Percentiles rank a stretch among this genome's conserved stretches.
Conservation (phyloP, 139 green algal species). For the Coccomyxa sp. region DNA sequence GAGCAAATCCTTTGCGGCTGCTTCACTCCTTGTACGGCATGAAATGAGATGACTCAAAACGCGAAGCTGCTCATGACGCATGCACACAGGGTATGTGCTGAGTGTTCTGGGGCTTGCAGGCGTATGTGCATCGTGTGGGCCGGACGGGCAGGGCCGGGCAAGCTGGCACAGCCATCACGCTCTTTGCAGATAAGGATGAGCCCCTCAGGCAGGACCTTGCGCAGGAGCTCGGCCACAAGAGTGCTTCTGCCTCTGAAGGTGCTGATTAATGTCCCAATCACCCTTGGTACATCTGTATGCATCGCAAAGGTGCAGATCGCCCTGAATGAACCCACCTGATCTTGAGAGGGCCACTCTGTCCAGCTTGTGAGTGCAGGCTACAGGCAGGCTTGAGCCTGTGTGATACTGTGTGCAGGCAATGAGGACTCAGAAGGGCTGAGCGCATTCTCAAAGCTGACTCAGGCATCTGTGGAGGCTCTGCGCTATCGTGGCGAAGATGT, state of each 20-base stretch:
- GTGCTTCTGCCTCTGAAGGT: neutral
- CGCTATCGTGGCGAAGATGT: slow-evolving; percentile 85
- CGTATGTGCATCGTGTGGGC: slow-evolving; percentile 88
- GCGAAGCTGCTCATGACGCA: too few species aligned
- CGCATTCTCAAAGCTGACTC: slow-evolving; percentile 47
- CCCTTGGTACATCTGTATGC: too few species aligned
- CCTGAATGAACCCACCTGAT: too few species aligned
- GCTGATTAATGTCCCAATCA: too few species aligned
- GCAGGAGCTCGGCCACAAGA: neutral
- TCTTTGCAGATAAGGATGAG: slow-evolving; percentile 41
- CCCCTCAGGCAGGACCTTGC: slow-evolving; percentile 3
- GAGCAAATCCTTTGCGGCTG: too few species aligned
- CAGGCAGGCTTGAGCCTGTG: too few species aligned
- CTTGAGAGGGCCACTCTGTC: neutral
- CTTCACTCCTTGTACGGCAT: too few species aligned
- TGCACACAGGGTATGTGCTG: too few species aligned
- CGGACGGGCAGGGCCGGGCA: slow-evolving; percentile 85
- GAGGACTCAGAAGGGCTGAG: slow-evolving; percentile 15
- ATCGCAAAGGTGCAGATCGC: too few species aligned
- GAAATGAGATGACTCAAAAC: too few species aligned
- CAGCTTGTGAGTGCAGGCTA: neutral
- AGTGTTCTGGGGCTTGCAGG: neutral
- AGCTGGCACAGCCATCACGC: slow-evolving; percentile 53
- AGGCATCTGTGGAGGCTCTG: slow-evolving; percentile 49
- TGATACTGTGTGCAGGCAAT: too few species aligned